Percentiles rank a stretch among this genome's conserved stretches.
phyloP scores from a whole-genome alignment of 257 asterid species.

The Marsdenia floribunda region DNA sequence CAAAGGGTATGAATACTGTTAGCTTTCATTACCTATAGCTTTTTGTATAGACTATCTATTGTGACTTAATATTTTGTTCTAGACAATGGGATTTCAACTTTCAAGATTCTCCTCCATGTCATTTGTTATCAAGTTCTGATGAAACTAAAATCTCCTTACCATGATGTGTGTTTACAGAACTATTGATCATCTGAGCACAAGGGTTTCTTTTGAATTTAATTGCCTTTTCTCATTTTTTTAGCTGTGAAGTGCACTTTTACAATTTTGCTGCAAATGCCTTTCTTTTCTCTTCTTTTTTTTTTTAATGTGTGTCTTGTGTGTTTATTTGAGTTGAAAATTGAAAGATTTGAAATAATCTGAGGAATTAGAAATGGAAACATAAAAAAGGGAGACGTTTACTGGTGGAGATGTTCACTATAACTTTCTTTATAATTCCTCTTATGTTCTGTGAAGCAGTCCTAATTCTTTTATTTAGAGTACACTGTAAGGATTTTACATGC shows the following conservation, averaged over 20 bases:
- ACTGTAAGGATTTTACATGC: not conserved
- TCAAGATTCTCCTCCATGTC: not conserved
- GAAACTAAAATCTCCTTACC: not conserved
- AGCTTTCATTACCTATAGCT: not conserved
- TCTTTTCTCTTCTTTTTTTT: too few species aligned
- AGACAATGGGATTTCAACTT: too few species aligned
- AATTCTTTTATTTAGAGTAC: not conserved
- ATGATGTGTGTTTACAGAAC: not conserved
- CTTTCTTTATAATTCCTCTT: not conserved
- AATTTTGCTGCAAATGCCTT: not conserved
- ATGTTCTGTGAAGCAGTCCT: not conserved
- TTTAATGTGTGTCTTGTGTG: too few species aligned
- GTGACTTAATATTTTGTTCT: not conserved
- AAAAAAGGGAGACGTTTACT: not conserved
- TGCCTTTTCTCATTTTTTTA: not conserved
- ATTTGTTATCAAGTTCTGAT: not conserved
- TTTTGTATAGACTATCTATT: not conserved
- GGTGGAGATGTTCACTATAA: not conserved
- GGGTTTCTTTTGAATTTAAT: not conserved
- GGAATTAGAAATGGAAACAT: not conserved
- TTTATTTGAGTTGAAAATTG: too few species aligned
- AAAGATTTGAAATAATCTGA: too few species aligned
- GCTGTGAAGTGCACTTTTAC: not conserved
- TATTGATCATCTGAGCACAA: not conserved
- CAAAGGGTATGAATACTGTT: conserved; percentile 35